Evolutionary conservation across 2,329 filamentous ascomycete genomes (phyloP).

Genomic region (Hyphodiscus sp.): DNA sequence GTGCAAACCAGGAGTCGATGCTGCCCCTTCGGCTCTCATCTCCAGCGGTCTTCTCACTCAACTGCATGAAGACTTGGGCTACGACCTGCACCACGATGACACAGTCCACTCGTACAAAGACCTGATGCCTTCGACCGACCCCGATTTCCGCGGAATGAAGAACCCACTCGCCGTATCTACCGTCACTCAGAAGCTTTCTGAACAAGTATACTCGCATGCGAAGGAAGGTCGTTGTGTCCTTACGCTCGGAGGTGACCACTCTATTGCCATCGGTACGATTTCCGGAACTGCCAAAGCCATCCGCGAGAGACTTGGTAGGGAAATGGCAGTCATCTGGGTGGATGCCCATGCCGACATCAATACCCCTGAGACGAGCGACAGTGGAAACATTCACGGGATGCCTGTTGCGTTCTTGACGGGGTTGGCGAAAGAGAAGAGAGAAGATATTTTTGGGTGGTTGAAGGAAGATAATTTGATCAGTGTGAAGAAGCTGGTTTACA

Average conservation of each 20-base stretch:
- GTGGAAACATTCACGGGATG: conserved; percentile 97
- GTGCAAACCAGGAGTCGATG: conserved; percentile 89
- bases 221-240: conserved; percentile 78
- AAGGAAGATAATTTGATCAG: conserved; percentile 62
- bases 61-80: conserved; percentile 78
- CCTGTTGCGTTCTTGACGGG: conserved; percentile 88
- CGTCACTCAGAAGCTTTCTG: conserved; percentile 71
- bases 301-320: conserved; percentile 71
- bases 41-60: conserved; percentile 79
- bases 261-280: conserved; percentile 90
- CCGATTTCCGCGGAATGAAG: conserved; percentile 88
- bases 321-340: conserved; percentile 96
- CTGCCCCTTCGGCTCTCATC: conserved; percentile 82
- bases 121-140: conserved; percentile 63
- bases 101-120: conserved; percentile 76
- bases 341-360: conserved; percentile 99
- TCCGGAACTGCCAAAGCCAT: conserved; percentile 81
- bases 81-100: conserved; percentile 79
- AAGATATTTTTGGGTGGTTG: conserved; percentile 88
- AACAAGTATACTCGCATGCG: conserved; percentile 84
- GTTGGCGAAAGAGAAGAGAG: conserved; percentile 66
- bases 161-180: conserved; percentile 80
- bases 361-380: conserved; percentile 81
- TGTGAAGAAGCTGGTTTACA: conserved; percentile 88
- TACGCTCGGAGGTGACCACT: conserved; percentile 93